phyloP scores from a whole-genome alignment of 192 early-diverging fungal species.

The Coemansia sp. region DNA sequence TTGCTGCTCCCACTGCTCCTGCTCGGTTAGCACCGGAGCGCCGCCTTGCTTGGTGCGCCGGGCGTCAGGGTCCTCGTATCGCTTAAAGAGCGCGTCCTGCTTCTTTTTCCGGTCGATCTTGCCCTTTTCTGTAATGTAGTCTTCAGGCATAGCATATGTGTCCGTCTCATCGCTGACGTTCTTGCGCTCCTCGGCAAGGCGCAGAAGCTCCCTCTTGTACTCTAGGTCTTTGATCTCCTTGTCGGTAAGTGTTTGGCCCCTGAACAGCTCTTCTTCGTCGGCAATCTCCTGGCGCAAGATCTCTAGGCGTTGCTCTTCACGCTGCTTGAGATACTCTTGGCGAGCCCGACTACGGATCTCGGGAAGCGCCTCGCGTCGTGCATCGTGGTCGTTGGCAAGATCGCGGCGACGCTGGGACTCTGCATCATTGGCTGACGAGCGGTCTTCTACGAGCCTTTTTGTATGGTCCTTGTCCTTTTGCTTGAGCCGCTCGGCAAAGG shows the following conservation, averaged over 20 bases:
- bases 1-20: constrained; percentile 91
- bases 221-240: constrained; percentile 78
- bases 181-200: constrained; percentile 82
- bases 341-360: constrained; percentile 86
- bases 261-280: constrained; percentile 88
- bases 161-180: constrained; percentile 78
- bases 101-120: constrained; percentile 96
- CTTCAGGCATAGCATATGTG: constrained; percentile 87
- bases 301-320: constrained; percentile 81
- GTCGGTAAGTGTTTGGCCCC: constrained; percentile 70
- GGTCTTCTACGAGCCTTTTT: constrained; percentile 60
- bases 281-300: constrained; percentile 75
- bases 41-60: constrained; percentile 50
- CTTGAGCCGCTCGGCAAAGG: constrained; percentile 80
- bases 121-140: constrained; percentile 98
- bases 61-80: constrained; percentile 78
- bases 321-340: constrained; percentile 87
- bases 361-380: constrained; percentile 67
- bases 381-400: constrained; percentile 81
- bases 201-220: constrained; percentile 82
- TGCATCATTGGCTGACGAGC: constrained; percentile 52
- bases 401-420: constrained; percentile 71
- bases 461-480: constrained; percentile 79
- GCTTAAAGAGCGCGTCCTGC: constrained; percentile 79
- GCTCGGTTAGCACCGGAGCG: constrained; percentile 61